A percentile compares a stretch with the other conserved stretches of the same genome.
These are phyloP conservation scores for Plasmodium malariae DNA, from an alignment of 169 alveolate genomes.

Conservation along the genomic window DNA sequence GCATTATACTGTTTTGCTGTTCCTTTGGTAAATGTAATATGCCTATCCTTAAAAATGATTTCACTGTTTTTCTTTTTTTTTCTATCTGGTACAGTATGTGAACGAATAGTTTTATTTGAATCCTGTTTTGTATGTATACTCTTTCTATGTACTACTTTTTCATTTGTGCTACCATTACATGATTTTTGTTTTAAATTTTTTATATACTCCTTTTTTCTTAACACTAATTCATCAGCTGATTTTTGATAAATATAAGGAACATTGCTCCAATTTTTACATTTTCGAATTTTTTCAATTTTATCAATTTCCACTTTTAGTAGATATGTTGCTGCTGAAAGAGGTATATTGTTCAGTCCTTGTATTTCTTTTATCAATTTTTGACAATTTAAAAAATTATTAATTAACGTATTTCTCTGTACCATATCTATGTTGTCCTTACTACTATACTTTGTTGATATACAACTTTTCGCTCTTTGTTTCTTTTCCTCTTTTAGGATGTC, in stretches of 20 bases:
- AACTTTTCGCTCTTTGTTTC: conserved; percentile 3
- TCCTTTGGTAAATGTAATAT: too few species aligned
- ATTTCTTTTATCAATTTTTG: conserved; percentile 42
- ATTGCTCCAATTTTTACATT: conserved; percentile 24
- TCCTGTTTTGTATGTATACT: neutral
- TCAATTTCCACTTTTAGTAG: conserved; percentile 13
- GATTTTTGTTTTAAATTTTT: conserved; percentile 9
- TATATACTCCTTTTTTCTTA: conserved; percentile 24
- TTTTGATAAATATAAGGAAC: conserved; percentile 57
- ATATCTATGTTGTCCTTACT: neutral
- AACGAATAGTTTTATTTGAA: neutral
- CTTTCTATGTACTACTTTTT: neutral
- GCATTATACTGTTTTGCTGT: too few species aligned
- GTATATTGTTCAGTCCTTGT: conserved; percentile 19
- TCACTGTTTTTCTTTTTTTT: neutral
- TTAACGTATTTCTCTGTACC: conserved; percentile 2
- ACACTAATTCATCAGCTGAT: conserved; percentile 31
- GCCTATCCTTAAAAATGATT: too few species aligned
- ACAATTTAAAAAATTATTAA: conserved; percentile 27
- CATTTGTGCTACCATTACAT: too few species aligned
- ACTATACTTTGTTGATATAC: neutral
- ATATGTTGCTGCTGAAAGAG: conserved; percentile 14
- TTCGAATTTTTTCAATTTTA: conserved; percentile 20
- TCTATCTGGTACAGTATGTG: neutral
- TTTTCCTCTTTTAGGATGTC: conserved; percentile 40